Conservation (phyloP, 768 basidiomycete species). For the Agaricus blazei region DNA sequence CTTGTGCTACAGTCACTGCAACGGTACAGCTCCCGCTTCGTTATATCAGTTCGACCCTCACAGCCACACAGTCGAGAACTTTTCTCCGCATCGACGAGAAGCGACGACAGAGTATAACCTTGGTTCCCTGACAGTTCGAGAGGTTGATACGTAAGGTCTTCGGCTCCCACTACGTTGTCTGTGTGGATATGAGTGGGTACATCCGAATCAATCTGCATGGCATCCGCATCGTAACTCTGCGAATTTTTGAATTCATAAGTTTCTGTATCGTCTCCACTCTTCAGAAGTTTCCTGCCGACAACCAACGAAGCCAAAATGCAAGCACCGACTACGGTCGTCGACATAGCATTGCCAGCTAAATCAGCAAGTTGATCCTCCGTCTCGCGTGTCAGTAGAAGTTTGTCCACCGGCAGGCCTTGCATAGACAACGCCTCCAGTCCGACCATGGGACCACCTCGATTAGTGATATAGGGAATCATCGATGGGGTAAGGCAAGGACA, state of each 20-base stretch:
- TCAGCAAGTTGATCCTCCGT: slow-evolving; percentile 92
- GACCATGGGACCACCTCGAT: slow-evolving; percentile 93
- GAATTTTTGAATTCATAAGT: slow-evolving; percentile 66
- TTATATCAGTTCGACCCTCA: slow-evolving; percentile 81
- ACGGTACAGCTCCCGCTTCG: slow-evolving; percentile 55
- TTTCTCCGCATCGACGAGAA: slow-evolving; percentile 60
- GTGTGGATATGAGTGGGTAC: slow-evolving; percentile 35
- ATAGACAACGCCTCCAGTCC: slow-evolving; percentile 90
- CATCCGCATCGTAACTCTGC: slow-evolving; percentile 26
- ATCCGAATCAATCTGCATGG: slow-evolving; percentile 26
- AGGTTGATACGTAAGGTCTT: slow-evolving; percentile 52
- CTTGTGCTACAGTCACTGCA: slow-evolving; percentile 77
- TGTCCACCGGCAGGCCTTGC: slow-evolving; percentile 92
- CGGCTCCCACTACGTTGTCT: slow-evolving; percentile 29
- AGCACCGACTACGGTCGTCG: slow-evolving; percentile 91
- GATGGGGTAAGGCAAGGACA: slow-evolving; percentile 92
- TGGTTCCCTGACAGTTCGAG: slow-evolving; percentile 64
- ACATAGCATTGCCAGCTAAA: slow-evolving; percentile 97
- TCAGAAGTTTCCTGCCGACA: slow-evolving; percentile 59
- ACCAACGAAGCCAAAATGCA: slow-evolving; percentile 82
- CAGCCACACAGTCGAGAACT: slow-evolving; percentile 85
- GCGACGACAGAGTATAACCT: slow-evolving; percentile 39
- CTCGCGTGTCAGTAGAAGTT: slow-evolving; percentile 87
- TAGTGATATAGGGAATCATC: slow-evolving; percentile 96
- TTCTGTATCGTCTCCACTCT: slow-evolving; percentile 55